Conservation (phyloP, 1,284 basidiomycete species). For the Trametes versicolor region DNA sequence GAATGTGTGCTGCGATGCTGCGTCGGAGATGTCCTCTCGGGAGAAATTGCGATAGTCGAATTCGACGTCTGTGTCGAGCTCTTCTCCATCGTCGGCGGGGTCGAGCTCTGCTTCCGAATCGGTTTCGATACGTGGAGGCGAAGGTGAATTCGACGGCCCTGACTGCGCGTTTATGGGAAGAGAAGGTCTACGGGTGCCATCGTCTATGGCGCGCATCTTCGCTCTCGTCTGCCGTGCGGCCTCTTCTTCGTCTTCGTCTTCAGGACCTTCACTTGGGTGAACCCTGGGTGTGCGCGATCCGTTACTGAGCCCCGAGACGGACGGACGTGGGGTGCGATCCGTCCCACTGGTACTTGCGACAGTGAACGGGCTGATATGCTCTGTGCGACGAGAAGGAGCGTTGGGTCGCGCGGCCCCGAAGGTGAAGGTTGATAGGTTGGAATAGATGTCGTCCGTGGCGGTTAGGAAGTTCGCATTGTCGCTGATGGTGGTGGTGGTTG, state of each 20-base stretch:
- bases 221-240: conserved; percentile 46
- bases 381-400: conserved; percentile 36
- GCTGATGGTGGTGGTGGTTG: conserved; percentile 28
- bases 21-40: conserved; percentile 49
- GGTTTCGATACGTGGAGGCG: conserved; percentile 25
- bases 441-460: conserved; percentile 49
- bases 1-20: conserved; percentile 62
- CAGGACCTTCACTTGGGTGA: conserved; percentile 35
- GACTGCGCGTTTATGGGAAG: conserved; percentile 49
- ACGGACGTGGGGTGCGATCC: conserved; percentile 50
- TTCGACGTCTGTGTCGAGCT: conserved; percentile 52
- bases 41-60: conserved; percentile 40
- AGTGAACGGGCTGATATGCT: conserved; percentile 45
- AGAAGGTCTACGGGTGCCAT: conserved; percentile 55
- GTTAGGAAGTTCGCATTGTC: conserved; percentile 26
- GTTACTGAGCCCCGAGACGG: conserved; percentile 43
- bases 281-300: conserved; percentile 35
- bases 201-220: conserved; percentile 59
- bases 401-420: conserved; percentile 48
- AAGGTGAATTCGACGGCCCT: conserved; percentile 21
- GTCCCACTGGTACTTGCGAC: conserved; percentile 37
- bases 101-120: conserved; percentile 38
- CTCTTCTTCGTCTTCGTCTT: conserved; percentile 49
- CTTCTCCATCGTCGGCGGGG: conserved; percentile 36
- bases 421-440: conserved; percentile 49